Evolutionary conservation across 176 grass and related monocot species (phyloP), one percentile per base, ranked within the genome.

Genomic region (Musa acuminata): DNA sequence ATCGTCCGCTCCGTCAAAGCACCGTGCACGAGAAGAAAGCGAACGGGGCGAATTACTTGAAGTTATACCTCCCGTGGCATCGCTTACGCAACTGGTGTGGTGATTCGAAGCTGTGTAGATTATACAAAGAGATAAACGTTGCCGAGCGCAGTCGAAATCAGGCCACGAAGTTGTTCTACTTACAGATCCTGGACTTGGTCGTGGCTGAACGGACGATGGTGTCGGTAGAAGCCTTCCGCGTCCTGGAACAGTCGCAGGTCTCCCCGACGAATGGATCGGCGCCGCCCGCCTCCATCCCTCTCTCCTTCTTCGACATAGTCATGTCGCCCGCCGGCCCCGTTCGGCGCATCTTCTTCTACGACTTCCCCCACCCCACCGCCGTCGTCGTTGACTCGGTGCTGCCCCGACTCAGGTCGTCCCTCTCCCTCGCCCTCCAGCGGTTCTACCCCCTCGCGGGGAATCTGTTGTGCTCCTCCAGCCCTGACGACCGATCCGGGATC

Each of bases 261-360:
- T 64, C 71, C 2, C 80, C 87, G 23, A 52, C 72, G 1, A 23
- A 43, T 9, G 59, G 69, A 0, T 52, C 72, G 0, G 24, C 51
- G 26, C 27, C 53, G 1, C 23, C 51, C 16, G 2, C 64, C 9
- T 19, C 16, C 8, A 58, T 85, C 16, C 83, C 83, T 8, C 80
- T 89, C 77, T 77, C 87, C 53, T 89, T 85, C 80, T 80, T 89
- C 69, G 87, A 89, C 67, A 23, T 80, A 1, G 43, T 71, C 11
- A 89, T 86, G 90, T 78, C 84, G 12, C 70, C 81, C 75, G 77
- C 75, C 2, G 82, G 71, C 59, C 86, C 83, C n/a, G 86, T 92
- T 19, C 72, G 88, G 75, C 86, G 89, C 54, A 81, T 92, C 78
- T 85, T 89, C 83, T 82, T 85, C 87, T 89, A 73, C 80, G 62